Base-by-base conservation (phyloP, 345 rosid genomes). In the Noccaea caerulescens region DNA sequence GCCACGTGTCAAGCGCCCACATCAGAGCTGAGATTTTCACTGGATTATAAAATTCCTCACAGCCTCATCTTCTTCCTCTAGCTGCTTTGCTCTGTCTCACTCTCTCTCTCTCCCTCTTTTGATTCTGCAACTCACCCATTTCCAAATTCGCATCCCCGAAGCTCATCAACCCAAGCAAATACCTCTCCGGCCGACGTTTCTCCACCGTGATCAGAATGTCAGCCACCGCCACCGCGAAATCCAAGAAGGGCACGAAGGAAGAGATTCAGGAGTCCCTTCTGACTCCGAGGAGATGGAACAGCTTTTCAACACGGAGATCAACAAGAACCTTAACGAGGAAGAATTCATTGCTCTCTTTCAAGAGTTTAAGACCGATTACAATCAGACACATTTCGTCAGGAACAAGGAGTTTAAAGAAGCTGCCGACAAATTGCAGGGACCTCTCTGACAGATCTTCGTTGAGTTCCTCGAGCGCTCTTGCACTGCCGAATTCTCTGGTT, bases 341-440 rank as follows among this genome's bases (percentile, higher is more conserved):
- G 97, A 94, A 67, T 94, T 94, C 68, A 87, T 79, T 45, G 99
- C 99, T 7, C 84, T 94, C 72, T 86, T 89, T 42, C 95, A 94
- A 73, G 99, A 91, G 72, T 94, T 94, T 85, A 94, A 89, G n/a
- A n/a, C n/a, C n/a, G n/a, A 94, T 11, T 94, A 89, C 76, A 94
- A 94, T 73, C 97, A 91, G 87, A 94, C 93, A 6, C 99, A 94
- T 59, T 94, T 94, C 63, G 96, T 94, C 8, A 80, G 99, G 81
- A 94, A 87, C 89, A 89, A 91, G 81, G 97, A 94, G 89, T 94
- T 94, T 78, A 94, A 91, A 67, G 99, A 94, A 80, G 99, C 97
- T 4, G 99, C 97, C 23, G 99, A 94, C 32, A 91, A 89, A 72
- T 62, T 94, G 42, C 82, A 94, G 39, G 99, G 95, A 0, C 97